Evolutionary conservation across 352 stramenopile species (phyloP), one percentile per base, ranked within the genome.

Genomic region (Phytophthora capsici): DNA sequence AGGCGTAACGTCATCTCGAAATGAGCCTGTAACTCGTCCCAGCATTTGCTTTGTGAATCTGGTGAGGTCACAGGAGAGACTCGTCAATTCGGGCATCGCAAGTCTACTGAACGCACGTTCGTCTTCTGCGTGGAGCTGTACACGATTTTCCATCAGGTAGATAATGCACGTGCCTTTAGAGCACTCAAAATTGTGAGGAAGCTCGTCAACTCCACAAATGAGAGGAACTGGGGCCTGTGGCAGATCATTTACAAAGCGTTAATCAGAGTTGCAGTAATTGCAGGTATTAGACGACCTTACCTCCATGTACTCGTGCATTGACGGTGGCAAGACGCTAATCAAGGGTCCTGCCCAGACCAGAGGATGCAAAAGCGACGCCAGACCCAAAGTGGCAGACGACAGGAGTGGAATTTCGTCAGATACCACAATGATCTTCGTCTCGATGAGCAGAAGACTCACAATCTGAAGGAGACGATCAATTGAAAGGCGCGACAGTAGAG

Each of bases 281-380:
- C 14, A 34, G 28, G 1, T 9, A 13, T 34, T 13, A 1, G 20
- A 20, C 34, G 12, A 36, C 41, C 28, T 34, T 41, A 87, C 78
- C 73, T 87, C 78, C 62, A 85, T 73, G 37, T 84, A 87, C 28
- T 87, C 78, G 46, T 80, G 74, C 40, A 87, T 70, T 23, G 78
- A 78, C 6, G 63, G 69, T 10, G 78, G 78, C 12, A 87, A 22
- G 8, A 85, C 59, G 5, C 75, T 85, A 60, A 87, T 85, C 16
- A 87, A 47, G 5, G 78, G 78, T 17, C 78, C 78, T 17, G 73
- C 73, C 78, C 78, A 87, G 14, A 71, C 68, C 6, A 87, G 66
- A 9, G 78, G 76, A 36, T 84, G 63, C 26, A 87, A 45, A 19
- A 87, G 43, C 3, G 77, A 82, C 3, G 78, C 63, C 1, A 87